Evolutionary conservation across 768 basidiomycete species (phyloP).

Genomic region (Dendrothele bispora): DNA sequence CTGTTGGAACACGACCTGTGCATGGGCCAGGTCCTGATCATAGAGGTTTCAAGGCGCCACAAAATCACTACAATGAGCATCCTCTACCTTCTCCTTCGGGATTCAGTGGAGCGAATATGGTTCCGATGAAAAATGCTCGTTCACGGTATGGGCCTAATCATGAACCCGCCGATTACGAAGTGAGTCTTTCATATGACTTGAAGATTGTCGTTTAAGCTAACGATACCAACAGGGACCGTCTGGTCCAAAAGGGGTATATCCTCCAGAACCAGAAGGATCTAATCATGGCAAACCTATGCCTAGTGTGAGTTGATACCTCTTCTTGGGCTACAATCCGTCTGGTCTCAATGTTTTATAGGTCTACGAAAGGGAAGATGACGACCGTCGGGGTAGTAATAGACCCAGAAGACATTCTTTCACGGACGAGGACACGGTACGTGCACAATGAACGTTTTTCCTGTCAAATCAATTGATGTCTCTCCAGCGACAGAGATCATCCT

Average conservation of each 20-base stretch:
- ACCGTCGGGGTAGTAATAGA: too few relatives aligned
- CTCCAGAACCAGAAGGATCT: neutral
- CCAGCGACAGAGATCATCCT: too few relatives aligned
- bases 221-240: neutral
- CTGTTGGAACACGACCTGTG: constrained; percentile 10
- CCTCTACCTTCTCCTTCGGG: neutral
- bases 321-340: too few relatives aligned
- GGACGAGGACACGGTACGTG: too few relatives aligned
- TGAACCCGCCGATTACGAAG: neutral
- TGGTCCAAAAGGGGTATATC: neutral
- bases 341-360: too few relatives aligned
- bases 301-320: too few relatives aligned
- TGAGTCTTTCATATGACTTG: neutral
- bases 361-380: too few relatives aligned
- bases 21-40: constrained; percentile 21
- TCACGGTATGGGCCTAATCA: neutral
- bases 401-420: too few relatives aligned
- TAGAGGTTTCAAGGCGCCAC: constrained; percentile 20
- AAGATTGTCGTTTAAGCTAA: neutral
- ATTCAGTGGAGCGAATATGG: constrained; percentile 20
- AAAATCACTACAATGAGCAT: neutral
- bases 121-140: constrained; percentile 12
- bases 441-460: too few relatives aligned
- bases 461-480: too few relatives aligned
- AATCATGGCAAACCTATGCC: too few relatives aligned